Evolutionary conservation across 2,329 filamentous ascomycete species (phyloP).

Genomic region (Calonectria henricotiae): DNA sequence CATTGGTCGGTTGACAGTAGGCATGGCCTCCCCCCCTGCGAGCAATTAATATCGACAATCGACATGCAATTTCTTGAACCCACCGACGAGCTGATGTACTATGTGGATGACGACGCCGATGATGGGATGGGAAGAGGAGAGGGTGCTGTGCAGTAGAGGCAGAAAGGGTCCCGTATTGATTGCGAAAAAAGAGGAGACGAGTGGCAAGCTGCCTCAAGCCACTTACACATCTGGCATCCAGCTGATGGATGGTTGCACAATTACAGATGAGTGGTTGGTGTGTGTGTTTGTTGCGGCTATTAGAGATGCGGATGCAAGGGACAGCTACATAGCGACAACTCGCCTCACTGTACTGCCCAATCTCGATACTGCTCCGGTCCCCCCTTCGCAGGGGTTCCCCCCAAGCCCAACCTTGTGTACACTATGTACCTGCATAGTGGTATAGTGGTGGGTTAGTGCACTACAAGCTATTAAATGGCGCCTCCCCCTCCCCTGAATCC

Average conservation of each 20-base stretch:
- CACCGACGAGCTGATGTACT: slow-evolving; percentile 40
- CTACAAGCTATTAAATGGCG: slow-evolving; percentile 35
- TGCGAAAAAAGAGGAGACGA: not conserved
- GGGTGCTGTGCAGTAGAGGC: slow-evolving; percentile 1
- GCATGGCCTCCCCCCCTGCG: slow-evolving; percentile 47
- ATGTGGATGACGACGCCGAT: slow-evolving; percentile 41
- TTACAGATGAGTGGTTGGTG: slow-evolving; percentile 29
- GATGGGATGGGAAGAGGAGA: slow-evolving; percentile 18
- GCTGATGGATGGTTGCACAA: slow-evolving; percentile 22
- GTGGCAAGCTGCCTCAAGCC: slow-evolving; percentile 7
- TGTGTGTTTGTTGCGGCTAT: slow-evolving; percentile 3
- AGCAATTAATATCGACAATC: slow-evolving; percentile 48
- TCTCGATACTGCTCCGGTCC: slow-evolving; percentile 45
- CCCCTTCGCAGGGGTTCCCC: slow-evolving; percentile 37
- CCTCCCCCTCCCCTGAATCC: slow-evolving; percentile 47
- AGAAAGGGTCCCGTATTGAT: slow-evolving; percentile 1
- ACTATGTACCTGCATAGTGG: slow-evolving; percentile 18
- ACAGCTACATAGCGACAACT: slow-evolving; percentile 15
- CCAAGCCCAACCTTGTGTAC: slow-evolving; percentile 33
- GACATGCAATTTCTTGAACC: slow-evolving; percentile 50
- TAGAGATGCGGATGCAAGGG: slow-evolving; percentile 40
- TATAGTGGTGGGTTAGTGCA: slow-evolving; percentile 19
- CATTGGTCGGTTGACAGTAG: slow-evolving; percentile 41
- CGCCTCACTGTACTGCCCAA: slow-evolving; percentile 43
- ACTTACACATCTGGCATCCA: slow-evolving; percentile 1